Percentiles rank a stretch among this genome's conserved stretches.
Conservation (phyloP, 2,329 filamentous ascomycete genomes). For the Ceratocystis lukuohia region DNA sequence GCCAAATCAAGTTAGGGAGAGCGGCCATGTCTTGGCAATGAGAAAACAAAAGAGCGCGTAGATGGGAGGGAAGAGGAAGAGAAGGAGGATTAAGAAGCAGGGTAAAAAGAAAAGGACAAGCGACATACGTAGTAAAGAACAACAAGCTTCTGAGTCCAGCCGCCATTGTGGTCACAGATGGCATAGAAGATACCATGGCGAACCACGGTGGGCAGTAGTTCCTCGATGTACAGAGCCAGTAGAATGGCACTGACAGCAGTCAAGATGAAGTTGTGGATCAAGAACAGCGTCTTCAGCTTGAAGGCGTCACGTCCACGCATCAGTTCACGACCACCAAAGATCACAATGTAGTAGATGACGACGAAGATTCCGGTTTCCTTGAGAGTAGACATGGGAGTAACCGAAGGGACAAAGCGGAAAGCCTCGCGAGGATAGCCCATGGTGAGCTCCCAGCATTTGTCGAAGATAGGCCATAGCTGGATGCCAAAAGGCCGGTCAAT, state of each 20-base stretch:
- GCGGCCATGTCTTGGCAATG: background rate
- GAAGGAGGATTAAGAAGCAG: background rate
- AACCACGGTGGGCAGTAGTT: constrained; percentile 71
- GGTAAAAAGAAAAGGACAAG: background rate
- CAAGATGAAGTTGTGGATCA: constrained; percentile 92
- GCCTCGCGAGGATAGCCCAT: constrained; percentile 73
- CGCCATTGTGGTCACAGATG: constrained; percentile 69
- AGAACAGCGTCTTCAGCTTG: constrained; percentile 77
- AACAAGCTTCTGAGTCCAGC: constrained; percentile 88
- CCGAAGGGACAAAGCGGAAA: constrained; percentile 68
- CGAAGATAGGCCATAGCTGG: constrained; percentile 87
- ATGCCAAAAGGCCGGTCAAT: constrained; percentile 88
- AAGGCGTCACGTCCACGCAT: constrained; percentile 80
- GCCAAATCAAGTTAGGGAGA: too few relatives aligned
- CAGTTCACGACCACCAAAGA: constrained; percentile 80
- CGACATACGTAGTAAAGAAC: constrained; percentile 87
- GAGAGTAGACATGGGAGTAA: constrained; percentile 82
- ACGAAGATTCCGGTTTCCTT: constrained; percentile 70
- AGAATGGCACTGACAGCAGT: constrained; percentile 72
- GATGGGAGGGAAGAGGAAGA: background rate
- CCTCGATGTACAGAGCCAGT: constrained; percentile 76
- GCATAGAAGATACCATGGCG: constrained; percentile 75
- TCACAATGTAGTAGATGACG: constrained; percentile 78
- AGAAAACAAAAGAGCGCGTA: background rate
- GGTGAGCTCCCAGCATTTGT: constrained; percentile 63